These are phyloP conservation scores for Nakazawaea holstii DNA, from an alignment of 805 yeast genomes.

Conservation along the genomic window DNA sequence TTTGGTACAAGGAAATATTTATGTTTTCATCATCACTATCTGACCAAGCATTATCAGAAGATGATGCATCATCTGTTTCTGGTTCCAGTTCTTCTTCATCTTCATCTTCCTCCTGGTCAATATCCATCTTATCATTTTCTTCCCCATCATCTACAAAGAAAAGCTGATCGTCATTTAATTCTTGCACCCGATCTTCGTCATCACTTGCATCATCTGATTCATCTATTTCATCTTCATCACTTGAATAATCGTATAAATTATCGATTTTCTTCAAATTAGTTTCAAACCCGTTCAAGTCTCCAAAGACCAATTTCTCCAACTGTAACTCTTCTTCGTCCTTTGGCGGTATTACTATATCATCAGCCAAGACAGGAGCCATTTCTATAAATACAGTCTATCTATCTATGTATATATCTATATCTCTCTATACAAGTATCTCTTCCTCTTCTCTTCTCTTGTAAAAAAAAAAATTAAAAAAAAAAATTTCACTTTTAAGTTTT, in stretches of 20 bases:
- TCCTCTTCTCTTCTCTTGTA: slow-evolving; percentile 12
- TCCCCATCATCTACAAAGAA: slow-evolving; percentile 50
- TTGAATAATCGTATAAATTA: slow-evolving; percentile 43
- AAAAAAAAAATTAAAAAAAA: slow-evolving; percentile 8
- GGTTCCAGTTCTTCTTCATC: slow-evolving; percentile 24
- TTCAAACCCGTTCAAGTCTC: slow-evolving; percentile 76
- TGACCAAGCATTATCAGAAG: slow-evolving; percentile 57
- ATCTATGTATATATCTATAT: no score
- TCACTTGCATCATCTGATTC: slow-evolving; percentile 26
- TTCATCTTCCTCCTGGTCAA: slow-evolving; percentile 21
- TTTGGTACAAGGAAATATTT: slow-evolving; percentile 49
- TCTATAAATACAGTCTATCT: neutral
- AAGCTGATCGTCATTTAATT: slow-evolving; percentile 41
- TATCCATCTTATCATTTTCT: slow-evolving; percentile 22
- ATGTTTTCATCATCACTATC: slow-evolving; percentile 89
- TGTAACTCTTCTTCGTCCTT: slow-evolving; percentile 81
- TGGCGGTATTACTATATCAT: slow-evolving; percentile 39
- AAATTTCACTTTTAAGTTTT: neutral
- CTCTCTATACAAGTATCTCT: neutral
- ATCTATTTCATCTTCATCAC: slow-evolving; percentile 34
- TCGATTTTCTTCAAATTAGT: slow-evolving; percentile 56
- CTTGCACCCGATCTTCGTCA: slow-evolving; percentile 36
- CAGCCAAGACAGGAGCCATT: slow-evolving; percentile 8
- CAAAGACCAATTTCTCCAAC: slow-evolving; percentile 83
- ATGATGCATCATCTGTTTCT: slow-evolving; percentile 27